Percentiles rank a stretch among this genome's conserved stretches.
Conservation (phyloP, 306 rosid genomes). For the Neltuma alba region DNA sequence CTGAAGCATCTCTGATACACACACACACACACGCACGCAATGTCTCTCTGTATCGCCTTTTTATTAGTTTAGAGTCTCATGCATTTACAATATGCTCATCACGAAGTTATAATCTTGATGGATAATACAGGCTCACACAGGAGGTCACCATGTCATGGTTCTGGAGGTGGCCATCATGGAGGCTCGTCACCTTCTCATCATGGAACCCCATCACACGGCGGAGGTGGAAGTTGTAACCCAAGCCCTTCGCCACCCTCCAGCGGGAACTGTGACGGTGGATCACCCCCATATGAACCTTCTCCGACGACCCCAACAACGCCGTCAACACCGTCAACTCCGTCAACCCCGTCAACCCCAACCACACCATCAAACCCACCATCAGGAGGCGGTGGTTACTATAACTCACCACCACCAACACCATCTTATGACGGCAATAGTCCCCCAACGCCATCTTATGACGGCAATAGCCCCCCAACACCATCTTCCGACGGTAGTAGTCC, state of each 20-base stretch:
- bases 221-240: constrained; percentile 50
- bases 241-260: constrained; percentile 57
- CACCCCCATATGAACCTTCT: constrained; percentile 33
- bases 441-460: too few relatives aligned
- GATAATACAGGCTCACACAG: constrained; percentile 41
- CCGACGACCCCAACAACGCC: constrained; percentile 44
- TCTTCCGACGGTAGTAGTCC: not conserved
- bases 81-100: not conserved
- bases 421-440: constrained; percentile 3
- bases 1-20: not conserved
- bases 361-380: constrained; percentile 57
- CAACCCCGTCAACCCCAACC: not conserved
- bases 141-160: constrained; percentile 45
- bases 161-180: constrained; percentile 35
- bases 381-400: constrained; percentile 51
- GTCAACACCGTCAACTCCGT: too few relatives aligned
- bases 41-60: not conserved
- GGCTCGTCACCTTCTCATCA: constrained; percentile 51
- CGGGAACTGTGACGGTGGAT: constrained; percentile 20
- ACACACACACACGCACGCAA: not conserved
- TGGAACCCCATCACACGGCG: constrained; percentile 42
- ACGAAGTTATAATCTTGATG: not conserved
- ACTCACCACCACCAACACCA: constrained; percentile 7
- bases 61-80: not conserved
- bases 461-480: not conserved